Evolutionary conservation across 306 rosid species (phyloP), one percentile per base, ranked within the genome.

Genomic region (Cucumis hystrix): DNA sequence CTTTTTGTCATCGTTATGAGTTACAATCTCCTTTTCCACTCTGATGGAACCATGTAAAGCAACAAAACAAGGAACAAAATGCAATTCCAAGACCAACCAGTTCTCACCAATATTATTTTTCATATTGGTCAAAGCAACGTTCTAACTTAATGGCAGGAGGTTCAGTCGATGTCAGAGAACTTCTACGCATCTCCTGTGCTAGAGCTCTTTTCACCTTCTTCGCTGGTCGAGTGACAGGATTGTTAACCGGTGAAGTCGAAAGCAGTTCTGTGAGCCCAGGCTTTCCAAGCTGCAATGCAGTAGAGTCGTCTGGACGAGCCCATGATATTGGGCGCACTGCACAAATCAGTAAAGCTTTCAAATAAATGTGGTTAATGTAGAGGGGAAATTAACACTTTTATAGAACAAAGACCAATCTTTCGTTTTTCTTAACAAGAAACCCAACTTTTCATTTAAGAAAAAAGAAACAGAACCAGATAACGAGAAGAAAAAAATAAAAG

Each of bases 291-390:
- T 74, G 84, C 67, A 72, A 79, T 61, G 80, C 82, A 4, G 83
- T 28, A 69, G 65, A 12, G 21, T 76, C 89, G 60, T 83, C 93
- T 37, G 88, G 88, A 71, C 61, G 64, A 51, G 77, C 80, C 92
- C 92, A 92, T 37, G 95, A 81, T 61, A 90, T 60, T 71, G 93
- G 92, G n/a, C 41, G 45, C 75, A 78, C 97, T 92, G 92, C 95
- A 79, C 92, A 82, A 58, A 63, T 64, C 35, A 12, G 45, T 17
- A 37, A 55, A 68, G 59, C n/a, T 8, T 16, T 41, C 17, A 16
- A 33, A 18, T 63, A 7, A 65, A 35, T 7, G 13, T 17, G n/a
- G 77, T 12, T 25, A 11, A 73, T 5, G 6, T 71, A 17, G 76
- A 71, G 30, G 37, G 37, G 33, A 33, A 33, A 33, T 2, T 3